Evolutionary conservation across 345 rosid genomes (phyloP).

Genomic region (Aurinia saxatilis): DNA sequence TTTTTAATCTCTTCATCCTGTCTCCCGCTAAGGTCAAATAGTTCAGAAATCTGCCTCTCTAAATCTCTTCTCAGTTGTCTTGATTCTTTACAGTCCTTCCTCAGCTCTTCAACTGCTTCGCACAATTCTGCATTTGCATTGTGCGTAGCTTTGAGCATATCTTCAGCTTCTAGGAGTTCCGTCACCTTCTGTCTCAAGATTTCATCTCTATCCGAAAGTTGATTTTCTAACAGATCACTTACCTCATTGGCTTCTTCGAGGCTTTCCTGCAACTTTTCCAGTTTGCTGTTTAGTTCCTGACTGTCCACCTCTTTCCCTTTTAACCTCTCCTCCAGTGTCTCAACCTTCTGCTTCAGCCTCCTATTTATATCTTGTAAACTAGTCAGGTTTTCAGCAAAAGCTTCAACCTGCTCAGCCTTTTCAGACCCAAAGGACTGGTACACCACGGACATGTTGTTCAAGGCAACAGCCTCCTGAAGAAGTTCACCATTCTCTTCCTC

Average conservation of each 20-base stretch:
- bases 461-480: constrained; percentile 46
- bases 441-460: constrained; percentile 42
- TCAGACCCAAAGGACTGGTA: constrained; percentile 45
- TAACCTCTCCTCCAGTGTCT: constrained; percentile 41
- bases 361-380: constrained; percentile 31
- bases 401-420: constrained; percentile 46
- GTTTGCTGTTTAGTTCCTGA: constrained; percentile 34
- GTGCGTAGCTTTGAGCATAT: constrained; percentile 57
- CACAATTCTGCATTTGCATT: constrained; percentile 45
- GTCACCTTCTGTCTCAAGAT: constrained; percentile 46
- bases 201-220: constrained; percentile 42
- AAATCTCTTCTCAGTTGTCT: constrained; percentile 29
- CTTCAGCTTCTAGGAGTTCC: constrained; percentile 61
- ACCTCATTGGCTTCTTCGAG: constrained; percentile 46
- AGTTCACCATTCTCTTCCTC: constrained; percentile 49
- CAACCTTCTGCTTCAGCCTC: constrained; percentile 44
- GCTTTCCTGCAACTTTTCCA: constrained; percentile 47
- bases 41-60: constrained; percentile 40
- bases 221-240: constrained; percentile 50
- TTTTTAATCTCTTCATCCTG: constrained; percentile 43
- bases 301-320: constrained; percentile 42
- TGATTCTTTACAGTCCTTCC: constrained; percentile 49
- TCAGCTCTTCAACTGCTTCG: constrained; percentile 55
- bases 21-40: constrained; percentile 37
- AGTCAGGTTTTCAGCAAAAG: constrained; percentile 37